These are phyloP conservation scores for Wickerhamomyces sp. DNA, from an alignment of 1,139 yeast species.

Conservation along the genomic window DNA sequence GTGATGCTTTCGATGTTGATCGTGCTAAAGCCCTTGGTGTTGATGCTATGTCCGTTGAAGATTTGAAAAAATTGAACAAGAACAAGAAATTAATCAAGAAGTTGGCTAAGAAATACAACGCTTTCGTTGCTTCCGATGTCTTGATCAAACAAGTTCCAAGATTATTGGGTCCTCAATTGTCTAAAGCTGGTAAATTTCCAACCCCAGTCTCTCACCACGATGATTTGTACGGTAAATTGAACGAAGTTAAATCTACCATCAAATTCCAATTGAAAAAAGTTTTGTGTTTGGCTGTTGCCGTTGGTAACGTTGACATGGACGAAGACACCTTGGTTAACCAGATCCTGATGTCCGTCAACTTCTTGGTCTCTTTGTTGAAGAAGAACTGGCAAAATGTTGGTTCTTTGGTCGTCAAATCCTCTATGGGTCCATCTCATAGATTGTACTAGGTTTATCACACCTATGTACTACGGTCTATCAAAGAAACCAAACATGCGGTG, in stretches of 20 bases:
- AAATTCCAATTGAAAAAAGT: conserved; percentile 99
- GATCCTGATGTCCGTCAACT: conserved; percentile 98
- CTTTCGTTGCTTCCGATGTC: conserved; percentile 98
- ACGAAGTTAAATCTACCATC: conserved; percentile 98
- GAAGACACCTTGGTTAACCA: conserved; percentile 96
- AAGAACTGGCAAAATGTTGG: conserved; percentile 99
- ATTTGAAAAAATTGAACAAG: conserved; percentile 99
- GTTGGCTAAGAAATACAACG: conserved; percentile 99
- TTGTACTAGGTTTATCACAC: conserved; percentile 61
- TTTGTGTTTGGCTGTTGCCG: conserved; percentile 87
- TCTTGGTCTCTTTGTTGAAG: conserved; percentile 98
- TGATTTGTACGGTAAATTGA: conserved; percentile 93
- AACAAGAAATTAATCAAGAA: conserved; percentile 99
- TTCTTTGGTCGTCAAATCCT: conserved; percentile 96
- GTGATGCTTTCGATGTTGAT: conserved; percentile 99
- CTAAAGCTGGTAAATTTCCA: conserved; percentile 99
- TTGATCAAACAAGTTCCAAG: conserved; percentile 99
- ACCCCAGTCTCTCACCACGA: conserved; percentile 99
- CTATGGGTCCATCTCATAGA: conserved; percentile 99
- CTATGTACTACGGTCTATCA: conserved; percentile 23
- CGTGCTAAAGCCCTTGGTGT: conserved; percentile 99
- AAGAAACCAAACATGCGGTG: no score
- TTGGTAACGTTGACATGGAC: conserved; percentile 99
- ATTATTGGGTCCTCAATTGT: conserved; percentile 99
- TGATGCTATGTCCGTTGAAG: conserved; percentile 99